A percentile compares a stretch with the other conserved stretches of the same genome.
These are phyloP conservation scores for Suaeda aralocaspica DNA, from an alignment of 148 eudicot species.

Conservation along the genomic window DNA sequence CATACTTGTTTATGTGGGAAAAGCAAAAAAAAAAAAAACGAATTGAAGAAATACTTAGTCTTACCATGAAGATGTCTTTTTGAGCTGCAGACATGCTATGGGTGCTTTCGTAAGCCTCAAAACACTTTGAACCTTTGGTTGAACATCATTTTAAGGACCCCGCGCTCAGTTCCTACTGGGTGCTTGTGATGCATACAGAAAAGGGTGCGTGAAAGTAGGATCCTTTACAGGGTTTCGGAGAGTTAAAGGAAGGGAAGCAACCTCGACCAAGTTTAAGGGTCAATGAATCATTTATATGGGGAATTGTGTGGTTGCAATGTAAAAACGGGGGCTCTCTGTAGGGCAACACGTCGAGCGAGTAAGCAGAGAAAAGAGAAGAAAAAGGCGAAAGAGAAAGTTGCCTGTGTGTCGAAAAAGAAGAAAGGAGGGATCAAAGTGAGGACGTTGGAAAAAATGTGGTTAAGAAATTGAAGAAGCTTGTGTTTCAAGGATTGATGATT, in stretches of 20 bases:
- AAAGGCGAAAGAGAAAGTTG: slow-evolving; percentile 12
- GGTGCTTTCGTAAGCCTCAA: slow-evolving; percentile 36
- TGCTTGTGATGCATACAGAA: slow-evolving; percentile 36
- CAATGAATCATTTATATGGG: slow-evolving; percentile 26
- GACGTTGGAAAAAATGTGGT: slow-evolving; percentile 1
- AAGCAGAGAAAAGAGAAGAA: slow-evolving; percentile 16
- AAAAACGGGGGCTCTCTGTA: slow-evolving; percentile 26
- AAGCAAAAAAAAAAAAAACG: too few species aligned
- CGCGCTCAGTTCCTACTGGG: slow-evolving; percentile 31
- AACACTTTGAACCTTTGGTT: slow-evolving; percentile 43
- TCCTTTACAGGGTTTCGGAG: background rate
- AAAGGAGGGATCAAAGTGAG: background rate
- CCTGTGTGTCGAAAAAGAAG: background rate
- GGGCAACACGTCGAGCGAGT: slow-evolving; percentile 15
- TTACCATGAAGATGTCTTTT: slow-evolving; percentile 46
- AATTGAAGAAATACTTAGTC: slow-evolving; percentile 27
- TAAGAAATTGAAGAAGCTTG: slow-evolving; percentile 20
- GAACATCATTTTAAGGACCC: slow-evolving; percentile 34
- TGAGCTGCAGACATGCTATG: slow-evolving; percentile 52
- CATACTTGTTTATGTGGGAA: too few species aligned
- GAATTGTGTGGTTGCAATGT: slow-evolving; percentile 28
- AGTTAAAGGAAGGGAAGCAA: too few species aligned
- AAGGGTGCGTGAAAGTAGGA: slow-evolving; percentile 37
- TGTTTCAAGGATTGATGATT: slow-evolving; percentile 11
- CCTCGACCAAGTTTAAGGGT: slow-evolving; percentile 27